These are phyloP conservation scores for Penicillium sp. DNA, from an alignment of 2,329 filamentous ascomycete genomes.

Conservation along the genomic window DNA sequence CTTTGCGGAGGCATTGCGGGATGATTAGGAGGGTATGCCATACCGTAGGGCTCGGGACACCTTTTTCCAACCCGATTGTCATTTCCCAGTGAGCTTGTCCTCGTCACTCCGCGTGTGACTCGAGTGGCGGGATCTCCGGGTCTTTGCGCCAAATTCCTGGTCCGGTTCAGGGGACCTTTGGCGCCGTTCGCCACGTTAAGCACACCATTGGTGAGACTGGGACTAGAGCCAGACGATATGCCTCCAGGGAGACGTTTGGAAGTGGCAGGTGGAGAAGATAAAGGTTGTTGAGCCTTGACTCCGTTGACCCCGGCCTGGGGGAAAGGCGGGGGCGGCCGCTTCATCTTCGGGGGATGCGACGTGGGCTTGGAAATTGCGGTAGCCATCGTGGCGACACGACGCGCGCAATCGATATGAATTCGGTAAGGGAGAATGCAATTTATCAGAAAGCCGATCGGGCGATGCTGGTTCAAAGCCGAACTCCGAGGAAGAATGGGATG, in stretches of 20 bases:
- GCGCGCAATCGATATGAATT: conserved; percentile 18
- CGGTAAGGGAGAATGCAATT: conserved; percentile 23
- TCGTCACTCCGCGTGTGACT: conserved; percentile 35
- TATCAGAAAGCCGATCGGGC: conserved; percentile 25
- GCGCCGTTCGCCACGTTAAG: conserved; percentile 19
- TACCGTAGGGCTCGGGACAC: conserved; percentile 48
- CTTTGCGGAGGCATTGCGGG: conserved; percentile 4
- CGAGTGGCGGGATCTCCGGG: conserved; percentile 33
- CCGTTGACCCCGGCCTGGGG: conserved; percentile 63
- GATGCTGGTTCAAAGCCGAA: conserved; percentile 29
- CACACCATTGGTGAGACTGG: conserved; percentile 43
- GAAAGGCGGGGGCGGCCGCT: conserved; percentile 64
- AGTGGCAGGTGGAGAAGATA: conserved; percentile 53
- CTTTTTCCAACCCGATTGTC: conserved; percentile 40
- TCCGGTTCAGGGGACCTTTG: conserved; percentile 48
- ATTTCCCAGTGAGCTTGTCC: conserved; percentile 26
- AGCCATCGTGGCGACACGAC: conserved; percentile 36
- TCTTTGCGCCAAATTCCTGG: conserved; percentile 56
- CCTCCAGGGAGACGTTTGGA: conserved; percentile 56
- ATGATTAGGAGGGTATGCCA: conserved; percentile 13
- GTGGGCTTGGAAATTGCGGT: conserved; percentile 45
- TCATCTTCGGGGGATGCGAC: conserved; percentile 58
- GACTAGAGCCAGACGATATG: conserved; percentile 39
- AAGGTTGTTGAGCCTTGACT: conserved; percentile 56
- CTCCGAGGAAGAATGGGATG: conserved; percentile 39